Evolutionary conservation across 2,329 filamentous ascomycete species (phyloP).

Genomic region (Monilinia laxa): DNA sequence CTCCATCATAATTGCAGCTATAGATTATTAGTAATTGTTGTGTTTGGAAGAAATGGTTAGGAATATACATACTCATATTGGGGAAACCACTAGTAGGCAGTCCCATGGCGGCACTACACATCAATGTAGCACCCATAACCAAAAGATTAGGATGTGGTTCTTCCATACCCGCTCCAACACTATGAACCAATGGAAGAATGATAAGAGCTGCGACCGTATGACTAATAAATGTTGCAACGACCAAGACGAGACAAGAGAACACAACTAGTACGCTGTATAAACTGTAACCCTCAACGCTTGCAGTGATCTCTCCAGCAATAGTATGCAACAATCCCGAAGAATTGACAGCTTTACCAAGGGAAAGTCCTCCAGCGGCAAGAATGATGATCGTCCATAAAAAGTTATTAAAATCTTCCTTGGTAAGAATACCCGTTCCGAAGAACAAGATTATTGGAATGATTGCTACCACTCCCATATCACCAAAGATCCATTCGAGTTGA

Average conservation of each 20-base stretch:
- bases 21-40: conserved; percentile 27
- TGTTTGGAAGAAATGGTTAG: not conserved
- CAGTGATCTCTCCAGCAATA: conserved; percentile 75
- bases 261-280: conserved; percentile 85
- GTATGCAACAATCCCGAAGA: conserved; percentile 90
- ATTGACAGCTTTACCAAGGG: conserved; percentile 89
- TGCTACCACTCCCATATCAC: conserved; percentile 97
- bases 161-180: conserved; percentile 82
- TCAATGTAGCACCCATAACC: conserved; percentile 91
- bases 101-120: conserved; percentile 98
- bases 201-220: conserved; percentile 97
- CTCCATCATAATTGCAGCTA: conserved; percentile 99
- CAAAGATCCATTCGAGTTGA: conserved; percentile 82
- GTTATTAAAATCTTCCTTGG: conserved; percentile 99
- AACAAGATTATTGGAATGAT: conserved; percentile 95
- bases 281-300: conserved; percentile 71
- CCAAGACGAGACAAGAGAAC: conserved; percentile 79
- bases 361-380: conserved; percentile 87
- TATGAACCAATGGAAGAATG: conserved; percentile 83
- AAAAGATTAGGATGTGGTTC: conserved; percentile 90
- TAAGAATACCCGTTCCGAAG: conserved; percentile 93
- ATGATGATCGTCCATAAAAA: conserved; percentile 99
- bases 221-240: conserved; percentile 96
- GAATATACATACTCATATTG: conserved; percentile 88
- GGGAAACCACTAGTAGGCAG: conserved; percentile 95